phyloP scores from a whole-genome alignment of 2,329 filamentous ascomycete species.

The Penicillium frequentans region DNA sequence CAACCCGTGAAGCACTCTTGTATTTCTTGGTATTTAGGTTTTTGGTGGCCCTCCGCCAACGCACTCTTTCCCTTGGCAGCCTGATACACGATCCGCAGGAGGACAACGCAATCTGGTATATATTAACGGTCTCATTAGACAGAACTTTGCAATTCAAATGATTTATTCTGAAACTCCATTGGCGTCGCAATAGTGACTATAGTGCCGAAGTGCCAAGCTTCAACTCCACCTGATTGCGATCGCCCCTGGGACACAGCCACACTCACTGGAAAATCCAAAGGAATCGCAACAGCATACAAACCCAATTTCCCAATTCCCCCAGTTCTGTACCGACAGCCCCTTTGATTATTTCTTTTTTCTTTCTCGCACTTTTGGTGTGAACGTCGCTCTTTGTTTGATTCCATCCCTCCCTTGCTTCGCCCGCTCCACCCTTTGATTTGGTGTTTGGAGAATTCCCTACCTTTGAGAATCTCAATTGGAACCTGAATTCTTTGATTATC shows the following conservation, averaged over 20 bases:
- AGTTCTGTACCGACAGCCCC: not conserved
- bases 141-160: not conserved
- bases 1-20: not conserved
- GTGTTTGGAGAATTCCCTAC: not conserved
- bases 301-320: not conserved
- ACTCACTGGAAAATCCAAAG: not conserved
- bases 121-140: not conserved
- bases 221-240: constrained; percentile 4
- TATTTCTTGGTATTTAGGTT: not conserved
- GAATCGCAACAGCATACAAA: not conserved
- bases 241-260: constrained; percentile 3
- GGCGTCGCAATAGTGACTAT: not conserved
- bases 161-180: not conserved
- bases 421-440: not conserved
- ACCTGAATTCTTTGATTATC: not conserved
- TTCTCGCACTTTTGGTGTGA: not conserved
- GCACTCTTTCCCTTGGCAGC: not conserved
- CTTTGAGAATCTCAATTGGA: not conserved
- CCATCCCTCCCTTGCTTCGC: not conserved
- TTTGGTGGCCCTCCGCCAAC: not conserved
- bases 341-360: not conserved
- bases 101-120: not conserved
- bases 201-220: not conserved
- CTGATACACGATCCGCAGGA: not conserved
- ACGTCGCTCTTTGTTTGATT: constrained; percentile 1